A percentile compares a stretch with the other conserved stretches of the same genome.
These are phyloP conservation scores for Exophiala aquamarina DNA, from an alignment of 2,329 filamentous ascomycete species.

Conservation along the genomic window DNA sequence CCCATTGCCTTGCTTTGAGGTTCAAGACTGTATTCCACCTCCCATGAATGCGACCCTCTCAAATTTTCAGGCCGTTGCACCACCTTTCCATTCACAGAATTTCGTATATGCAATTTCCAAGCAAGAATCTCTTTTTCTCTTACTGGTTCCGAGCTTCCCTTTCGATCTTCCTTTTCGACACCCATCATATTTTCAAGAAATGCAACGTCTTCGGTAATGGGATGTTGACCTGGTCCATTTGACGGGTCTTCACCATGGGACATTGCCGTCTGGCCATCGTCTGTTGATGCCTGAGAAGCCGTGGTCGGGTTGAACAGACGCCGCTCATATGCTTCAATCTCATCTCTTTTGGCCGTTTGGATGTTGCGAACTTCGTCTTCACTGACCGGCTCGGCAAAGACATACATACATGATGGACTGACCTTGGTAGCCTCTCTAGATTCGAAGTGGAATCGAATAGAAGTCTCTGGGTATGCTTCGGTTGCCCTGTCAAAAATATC, in stretches of 20 bases:
- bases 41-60: slow-evolving; percentile 57
- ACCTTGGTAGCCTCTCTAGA: slow-evolving; percentile 56
- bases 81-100: slow-evolving; percentile 64
- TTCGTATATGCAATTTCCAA: slow-evolving; percentile 71
- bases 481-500: slow-evolving; percentile 75
- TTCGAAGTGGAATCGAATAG: slow-evolving; percentile 79
- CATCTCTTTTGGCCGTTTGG: slow-evolving; percentile 66
- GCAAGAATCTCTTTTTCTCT: slow-evolving; percentile 47
- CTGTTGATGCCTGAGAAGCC: too few relatives aligned
- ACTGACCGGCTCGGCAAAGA: slow-evolving; percentile 83
- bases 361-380: slow-evolving; percentile 70
- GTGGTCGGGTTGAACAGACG: slow-evolving; percentile 37
- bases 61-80: slow-evolving; percentile 61
- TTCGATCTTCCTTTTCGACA: too few relatives aligned
- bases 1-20: slow-evolving; percentile 56
- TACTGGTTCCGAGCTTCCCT: too few relatives aligned
- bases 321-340: slow-evolving; percentile 68
- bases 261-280: too few relatives aligned
- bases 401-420: slow-evolving; percentile 69
- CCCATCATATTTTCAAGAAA: slow-evolving; percentile 24
- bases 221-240: too few relatives aligned
- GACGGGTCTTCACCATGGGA: too few relatives aligned
- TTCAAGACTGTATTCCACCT: slow-evolving; percentile 73
- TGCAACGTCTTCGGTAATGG: slow-evolving; percentile 21
- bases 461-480: slow-evolving; percentile 68